Percentiles rank a stretch among this genome's conserved stretches.
phyloP scores from a whole-genome alignment of 805 yeast genomes.

The Metschnikowia gelsemii region DNA sequence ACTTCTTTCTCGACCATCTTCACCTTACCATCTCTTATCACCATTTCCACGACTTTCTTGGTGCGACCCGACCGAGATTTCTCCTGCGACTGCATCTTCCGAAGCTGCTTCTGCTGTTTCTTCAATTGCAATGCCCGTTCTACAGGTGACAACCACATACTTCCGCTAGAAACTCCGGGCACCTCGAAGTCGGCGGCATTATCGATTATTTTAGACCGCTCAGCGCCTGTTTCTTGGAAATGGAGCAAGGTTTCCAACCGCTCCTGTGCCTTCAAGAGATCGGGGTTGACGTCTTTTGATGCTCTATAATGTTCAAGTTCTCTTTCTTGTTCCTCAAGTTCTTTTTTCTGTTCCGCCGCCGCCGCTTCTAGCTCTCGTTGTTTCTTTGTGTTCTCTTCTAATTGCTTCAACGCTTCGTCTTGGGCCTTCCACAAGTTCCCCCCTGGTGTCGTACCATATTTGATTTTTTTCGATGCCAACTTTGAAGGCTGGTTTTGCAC shows the following conservation, averaged over 20 bases:
- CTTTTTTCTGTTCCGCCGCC: constrained; percentile 27
- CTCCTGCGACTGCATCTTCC: constrained; percentile 61
- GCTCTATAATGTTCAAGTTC: constrained; percentile 46
- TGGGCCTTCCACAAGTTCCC: constrained; percentile 67
- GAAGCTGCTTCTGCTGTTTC: constrained; percentile 73
- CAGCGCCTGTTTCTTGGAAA: constrained; percentile 84
- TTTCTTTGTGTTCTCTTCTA: constrained; percentile 46
- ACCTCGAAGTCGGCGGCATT: constrained; percentile 86
- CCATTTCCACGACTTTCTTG: constrained; percentile 70
- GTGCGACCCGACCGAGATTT: constrained; percentile 64
- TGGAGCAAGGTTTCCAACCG: constrained; percentile 69
- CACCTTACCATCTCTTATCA: constrained; percentile 79
- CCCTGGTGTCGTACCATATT: constrained; percentile 55
- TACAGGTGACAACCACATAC: constrained; percentile 80
- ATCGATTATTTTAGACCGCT: constrained; percentile 89
- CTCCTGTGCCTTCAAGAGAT: constrained; percentile 65
- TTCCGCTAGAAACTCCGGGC: constrained; percentile 46
- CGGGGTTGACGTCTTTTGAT: constrained; percentile 49
- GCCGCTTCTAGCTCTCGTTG: constrained; percentile 25
- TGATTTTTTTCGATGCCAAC: constrained; percentile 44
- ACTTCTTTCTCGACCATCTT: constrained; percentile 50
- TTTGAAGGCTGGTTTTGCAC: constrained; percentile 22
- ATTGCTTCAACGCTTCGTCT: constrained; percentile 57
- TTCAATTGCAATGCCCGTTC: constrained; percentile 87
- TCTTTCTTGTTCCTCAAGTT: constrained; percentile 40